These are phyloP conservation scores for Rhizopogon sp. DNA, from an alignment of 768 basidiomycete genomes.

Conservation along the genomic window DNA sequence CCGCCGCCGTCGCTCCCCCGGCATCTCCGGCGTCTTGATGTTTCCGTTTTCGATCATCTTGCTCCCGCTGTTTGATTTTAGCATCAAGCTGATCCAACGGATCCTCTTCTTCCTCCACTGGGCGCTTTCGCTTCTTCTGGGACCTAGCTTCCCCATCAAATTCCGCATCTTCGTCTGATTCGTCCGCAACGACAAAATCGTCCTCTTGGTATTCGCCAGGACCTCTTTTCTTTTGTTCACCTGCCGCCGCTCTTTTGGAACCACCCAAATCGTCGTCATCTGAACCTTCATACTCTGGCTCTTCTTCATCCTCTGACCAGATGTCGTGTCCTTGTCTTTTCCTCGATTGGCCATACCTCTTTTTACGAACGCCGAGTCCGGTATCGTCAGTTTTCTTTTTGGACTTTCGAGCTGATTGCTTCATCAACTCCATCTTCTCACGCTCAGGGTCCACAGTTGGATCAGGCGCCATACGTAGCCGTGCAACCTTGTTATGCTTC, in stretches of 20 bases:
- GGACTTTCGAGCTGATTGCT: slow-evolving; percentile 58
- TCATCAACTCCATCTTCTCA: slow-evolving; percentile 64
- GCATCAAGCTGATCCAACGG: slow-evolving; percentile 68
- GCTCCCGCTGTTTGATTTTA: slow-evolving; percentile 51
- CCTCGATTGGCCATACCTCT: slow-evolving; percentile 39
- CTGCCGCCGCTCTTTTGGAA: slow-evolving; percentile 37
- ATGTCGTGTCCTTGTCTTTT: slow-evolving; percentile 41
- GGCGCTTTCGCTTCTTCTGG: slow-evolving; percentile 34
- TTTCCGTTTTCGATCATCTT: slow-evolving; percentile 46
- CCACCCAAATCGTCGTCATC: slow-evolving; percentile 52
- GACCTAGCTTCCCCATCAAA: slow-evolving; percentile 30
- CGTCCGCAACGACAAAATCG: slow-evolving; percentile 79
- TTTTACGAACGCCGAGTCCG: slow-evolving; percentile 42
- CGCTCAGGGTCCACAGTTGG: slow-evolving; percentile 73
- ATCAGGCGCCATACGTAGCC: slow-evolving; percentile 76
- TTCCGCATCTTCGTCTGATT: slow-evolving; percentile 58
- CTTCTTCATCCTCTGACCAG: slow-evolving; percentile 70
- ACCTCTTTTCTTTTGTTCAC: slow-evolving; percentile 43
- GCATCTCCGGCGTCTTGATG: slow-evolving; percentile 26
- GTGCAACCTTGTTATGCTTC: slow-evolving; percentile 77
- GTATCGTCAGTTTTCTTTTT: slow-evolving; percentile 52
- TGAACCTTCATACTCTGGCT: slow-evolving; percentile 48
- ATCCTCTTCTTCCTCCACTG: slow-evolving; percentile 50
- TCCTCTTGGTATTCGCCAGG: slow-evolving; percentile 77
- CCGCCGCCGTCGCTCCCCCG: slow-evolving; percentile 3